Percentiles rank a stretch among this genome's conserved stretches.
Evolutionary conservation across 108 stramenopile species (phyloP).

Genomic region (Nannochloropsis salina): DNA sequence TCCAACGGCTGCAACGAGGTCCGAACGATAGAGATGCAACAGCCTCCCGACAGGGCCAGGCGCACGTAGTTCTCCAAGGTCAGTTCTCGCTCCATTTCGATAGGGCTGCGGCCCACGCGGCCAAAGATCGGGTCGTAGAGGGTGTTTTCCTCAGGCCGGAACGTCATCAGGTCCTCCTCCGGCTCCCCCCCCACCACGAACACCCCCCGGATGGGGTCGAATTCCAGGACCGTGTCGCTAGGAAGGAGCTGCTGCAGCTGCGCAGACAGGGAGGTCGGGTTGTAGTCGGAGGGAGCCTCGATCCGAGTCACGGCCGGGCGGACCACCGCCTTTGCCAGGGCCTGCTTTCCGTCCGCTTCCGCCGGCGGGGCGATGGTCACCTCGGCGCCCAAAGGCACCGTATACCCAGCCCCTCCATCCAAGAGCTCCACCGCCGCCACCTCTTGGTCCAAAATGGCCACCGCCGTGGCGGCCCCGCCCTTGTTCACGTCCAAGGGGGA

Average conservation of each 20-base stretch:
- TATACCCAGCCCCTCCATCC: neutral
- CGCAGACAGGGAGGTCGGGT: neutral
- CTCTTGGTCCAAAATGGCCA: neutral
- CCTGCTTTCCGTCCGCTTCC: neutral
- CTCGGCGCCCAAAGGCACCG: neutral
- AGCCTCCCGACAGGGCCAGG: constrained; percentile 32
- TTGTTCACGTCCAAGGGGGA: neutral
- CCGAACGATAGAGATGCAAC: constrained; percentile 31
- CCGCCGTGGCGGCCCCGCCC: neutral
- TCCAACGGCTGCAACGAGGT: constrained; percentile 33
- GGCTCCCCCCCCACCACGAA: constrained; percentile 4
- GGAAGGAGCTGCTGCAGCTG: neutral
- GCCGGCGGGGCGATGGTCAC: neutral
- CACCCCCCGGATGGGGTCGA: neutral
- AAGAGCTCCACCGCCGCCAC: neutral
- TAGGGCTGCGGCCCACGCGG: constrained; percentile 31
- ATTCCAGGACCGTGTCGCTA: neutral
- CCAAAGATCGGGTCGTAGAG: constrained; percentile 39
- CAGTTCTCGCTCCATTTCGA: constrained; percentile 30
- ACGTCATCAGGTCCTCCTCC: neutral
- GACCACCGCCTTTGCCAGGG: neutral
- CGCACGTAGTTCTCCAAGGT: constrained; percentile 29
- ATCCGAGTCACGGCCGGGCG: neutral
- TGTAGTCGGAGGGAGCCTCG: neutral
- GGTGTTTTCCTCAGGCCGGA: constrained; percentile 19